Evolutionary conservation across 2,329 filamentous ascomycete species (phyloP).

Genomic region (Botrytis tulipae): DNA sequence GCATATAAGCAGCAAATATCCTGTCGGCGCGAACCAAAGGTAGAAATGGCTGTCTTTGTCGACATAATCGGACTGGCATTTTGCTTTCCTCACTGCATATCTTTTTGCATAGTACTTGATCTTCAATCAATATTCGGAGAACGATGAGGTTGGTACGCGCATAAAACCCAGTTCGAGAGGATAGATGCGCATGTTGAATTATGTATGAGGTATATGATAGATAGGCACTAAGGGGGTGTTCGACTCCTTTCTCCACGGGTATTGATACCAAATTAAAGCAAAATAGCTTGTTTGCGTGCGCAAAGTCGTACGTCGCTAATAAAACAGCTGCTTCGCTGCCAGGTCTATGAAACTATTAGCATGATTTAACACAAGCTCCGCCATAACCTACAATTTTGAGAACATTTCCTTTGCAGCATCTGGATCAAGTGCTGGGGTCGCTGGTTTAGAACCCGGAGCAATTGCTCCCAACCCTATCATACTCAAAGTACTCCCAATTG

Average conservation of each 20-base stretch:
- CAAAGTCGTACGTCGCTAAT: constrained; percentile 88
- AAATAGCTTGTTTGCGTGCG: constrained; percentile 92
- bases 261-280: constrained; percentile 76
- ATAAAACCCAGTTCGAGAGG: constrained; percentile 74
- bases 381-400: constrained; percentile 63
- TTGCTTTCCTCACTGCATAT: constrained; percentile 79
- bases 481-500: constrained; percentile 72
- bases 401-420: constrained; percentile 85
- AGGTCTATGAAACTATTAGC: constrained; percentile 55
- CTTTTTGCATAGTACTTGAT: constrained; percentile 75
- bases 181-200: constrained; percentile 88
- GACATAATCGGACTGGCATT: constrained; percentile 74
- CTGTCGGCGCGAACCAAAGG: constrained; percentile 72
- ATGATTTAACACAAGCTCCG: neutral
- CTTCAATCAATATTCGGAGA: constrained; percentile 82
- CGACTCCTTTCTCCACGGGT: constrained; percentile 59
- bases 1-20: constrained; percentile 69
- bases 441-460: constrained; percentile 64
- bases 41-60: constrained; percentile 83
- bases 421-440: constrained; percentile 62
- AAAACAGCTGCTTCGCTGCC: constrained; percentile 75
- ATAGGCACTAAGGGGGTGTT: constrained; percentile 76
- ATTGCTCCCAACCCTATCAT: constrained; percentile 83
- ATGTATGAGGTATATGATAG: constrained; percentile 90
- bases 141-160: constrained; percentile 82